phyloP scores from a whole-genome alignment of 2,329 filamentous ascomycete species.

The Alternaria infectoria region DNA sequence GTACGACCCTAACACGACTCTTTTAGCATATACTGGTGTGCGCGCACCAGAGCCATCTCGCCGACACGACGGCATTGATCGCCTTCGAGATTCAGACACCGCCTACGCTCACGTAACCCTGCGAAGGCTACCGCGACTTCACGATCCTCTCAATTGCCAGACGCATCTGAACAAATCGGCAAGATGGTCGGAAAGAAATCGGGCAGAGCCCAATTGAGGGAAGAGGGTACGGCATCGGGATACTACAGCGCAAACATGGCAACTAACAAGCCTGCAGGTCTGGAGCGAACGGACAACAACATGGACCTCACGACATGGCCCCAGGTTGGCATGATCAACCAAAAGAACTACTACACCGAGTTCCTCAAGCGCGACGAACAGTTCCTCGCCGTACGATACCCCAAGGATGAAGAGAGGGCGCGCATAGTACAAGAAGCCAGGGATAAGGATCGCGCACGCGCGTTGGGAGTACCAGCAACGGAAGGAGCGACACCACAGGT shows the following conservation, averaged over 20 bases:
- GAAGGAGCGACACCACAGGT: conserved; percentile 32
- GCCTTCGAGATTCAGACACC: background rate
- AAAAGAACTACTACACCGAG: conserved; percentile 96
- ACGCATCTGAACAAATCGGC: conserved; percentile 1
- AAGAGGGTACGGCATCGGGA: conserved; percentile 57
- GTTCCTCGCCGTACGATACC: conserved; percentile 84
- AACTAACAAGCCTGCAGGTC: conserved; percentile 62
- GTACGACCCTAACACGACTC: background rate
- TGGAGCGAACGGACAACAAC: conserved; percentile 97
- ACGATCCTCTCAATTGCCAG: background rate
- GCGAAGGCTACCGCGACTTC: background rate
- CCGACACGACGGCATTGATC: background rate
- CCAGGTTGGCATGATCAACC: conserved; percentile 90
- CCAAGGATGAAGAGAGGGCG: conserved; percentile 85
- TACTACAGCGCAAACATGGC: background rate
- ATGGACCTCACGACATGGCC: conserved; percentile 97
- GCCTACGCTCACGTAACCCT: background rate
- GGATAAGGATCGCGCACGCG: conserved; percentile 84
- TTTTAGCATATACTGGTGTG: background rate
- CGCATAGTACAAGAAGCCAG: conserved; percentile 84
- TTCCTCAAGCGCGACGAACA: conserved; percentile 99
- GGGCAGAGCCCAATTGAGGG: conserved; percentile 65
- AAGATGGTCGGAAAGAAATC: conserved; percentile 71
- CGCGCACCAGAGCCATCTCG: background rate
- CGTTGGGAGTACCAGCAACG: conserved; percentile 67